Conservation (phyloP, 2,329 filamentous ascomycete species). For the Fusarium coicis region DNA sequence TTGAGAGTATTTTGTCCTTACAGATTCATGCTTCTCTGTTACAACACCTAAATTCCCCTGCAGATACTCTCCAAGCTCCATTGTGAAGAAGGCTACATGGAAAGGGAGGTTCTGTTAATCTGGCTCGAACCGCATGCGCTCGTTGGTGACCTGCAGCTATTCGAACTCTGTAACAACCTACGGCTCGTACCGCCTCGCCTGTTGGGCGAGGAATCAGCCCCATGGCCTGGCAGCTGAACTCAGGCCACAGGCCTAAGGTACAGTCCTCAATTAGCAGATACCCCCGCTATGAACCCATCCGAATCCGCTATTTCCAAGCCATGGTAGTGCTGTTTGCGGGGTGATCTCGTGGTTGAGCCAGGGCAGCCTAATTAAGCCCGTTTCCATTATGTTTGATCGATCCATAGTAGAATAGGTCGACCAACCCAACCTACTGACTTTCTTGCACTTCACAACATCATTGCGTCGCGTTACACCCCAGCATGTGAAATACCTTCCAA, state of each 20-base stretch:
- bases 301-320: conserved; percentile 22
- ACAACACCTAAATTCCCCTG: neutral
- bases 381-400: conserved; percentile 25
- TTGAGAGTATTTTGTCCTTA: neutral
- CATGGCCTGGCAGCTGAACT: neutral
- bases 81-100: neutral
- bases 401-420: conserved; percentile 15
- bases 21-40: neutral
- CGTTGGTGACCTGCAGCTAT: neutral
- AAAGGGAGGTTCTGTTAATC: neutral
- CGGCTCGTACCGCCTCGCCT: neutral
- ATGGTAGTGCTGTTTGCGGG: conserved; percentile 34
- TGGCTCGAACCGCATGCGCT: neutral
- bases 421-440: conserved; percentile 29
- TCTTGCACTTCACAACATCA: conserved; percentile 38
- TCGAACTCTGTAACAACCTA: neutral
- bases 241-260: conserved; percentile 1
- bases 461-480: conserved; percentile 43
- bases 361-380: conserved; percentile 23
- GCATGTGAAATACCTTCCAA: conserved; percentile 46
- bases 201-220: neutral
- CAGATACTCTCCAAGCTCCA: neutral
- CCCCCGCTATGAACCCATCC: conserved; percentile 25
- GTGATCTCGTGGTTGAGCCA: conserved; percentile 33
- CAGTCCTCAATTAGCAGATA: conserved; percentile 6